These are phyloP conservation scores for Geranium incanum DNA, from an alignment of 441 rosid genomes.

Conservation along the genomic window DNA sequence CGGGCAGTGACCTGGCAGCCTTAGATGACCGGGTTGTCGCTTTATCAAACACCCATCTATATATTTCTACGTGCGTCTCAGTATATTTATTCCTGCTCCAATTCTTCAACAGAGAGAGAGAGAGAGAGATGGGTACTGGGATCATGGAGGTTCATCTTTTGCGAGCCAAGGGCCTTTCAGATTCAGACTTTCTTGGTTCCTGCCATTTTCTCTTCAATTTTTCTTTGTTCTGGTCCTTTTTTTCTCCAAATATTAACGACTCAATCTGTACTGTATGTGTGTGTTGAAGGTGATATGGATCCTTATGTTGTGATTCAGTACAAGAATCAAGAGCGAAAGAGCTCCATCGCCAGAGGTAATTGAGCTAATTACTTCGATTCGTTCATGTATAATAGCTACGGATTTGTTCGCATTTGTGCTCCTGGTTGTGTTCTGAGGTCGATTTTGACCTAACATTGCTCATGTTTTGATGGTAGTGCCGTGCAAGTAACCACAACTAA, in stretches of 20 bases:
- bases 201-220: background rate
- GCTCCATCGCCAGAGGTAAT: constrained; percentile 57
- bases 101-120: background rate
- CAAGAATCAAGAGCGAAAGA: constrained; percentile 60
- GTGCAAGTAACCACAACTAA: background rate
- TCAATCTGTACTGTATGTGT: background rate
- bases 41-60: background rate
- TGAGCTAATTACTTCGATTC: background rate
- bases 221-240: background rate
- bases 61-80: too few species aligned
- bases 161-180: constrained; percentile 55
- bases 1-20: background rate
- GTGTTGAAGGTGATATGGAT: constrained; percentile 45
- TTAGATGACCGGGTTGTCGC: background rate
- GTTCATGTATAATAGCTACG: background rate
- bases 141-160: constrained; percentile 56
- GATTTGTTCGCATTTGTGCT: background rate
- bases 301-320: constrained; percentile 63
- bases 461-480: background rate
- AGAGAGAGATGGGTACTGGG: constrained; percentile 52
- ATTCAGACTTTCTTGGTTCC: background rate
- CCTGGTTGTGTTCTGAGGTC: background rate
- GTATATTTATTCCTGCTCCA: background rate
- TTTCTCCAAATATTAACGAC: background rate
- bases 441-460: background rate